Evolutionary conservation across 148 eudicot species (phyloP).

Genomic region (Drosera capensis): DNA sequence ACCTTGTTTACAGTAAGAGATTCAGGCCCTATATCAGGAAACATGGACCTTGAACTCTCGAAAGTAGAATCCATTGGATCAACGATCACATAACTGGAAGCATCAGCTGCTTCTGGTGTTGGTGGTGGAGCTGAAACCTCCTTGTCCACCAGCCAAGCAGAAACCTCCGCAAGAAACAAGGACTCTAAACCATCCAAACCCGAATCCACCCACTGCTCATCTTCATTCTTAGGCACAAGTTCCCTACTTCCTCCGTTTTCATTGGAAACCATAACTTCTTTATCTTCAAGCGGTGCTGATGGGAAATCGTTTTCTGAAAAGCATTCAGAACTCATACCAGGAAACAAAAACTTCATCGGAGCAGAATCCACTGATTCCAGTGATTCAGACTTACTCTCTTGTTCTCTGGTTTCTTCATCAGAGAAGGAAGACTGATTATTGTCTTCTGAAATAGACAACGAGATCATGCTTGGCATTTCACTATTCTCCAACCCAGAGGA

Average conservation of each 20-base stretch:
- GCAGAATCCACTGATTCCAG: slow-evolving; percentile 6
- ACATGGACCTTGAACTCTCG: slow-evolving; percentile 8
- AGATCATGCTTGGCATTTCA: no score
- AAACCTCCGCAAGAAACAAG: slow-evolving; percentile 15
- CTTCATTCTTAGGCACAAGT: slow-evolving; percentile 4
- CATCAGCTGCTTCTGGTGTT: slow-evolving; percentile 8
- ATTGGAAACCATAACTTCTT: background rate
- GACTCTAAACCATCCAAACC: slow-evolving; percentile 14
- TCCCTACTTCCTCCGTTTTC: slow-evolving; percentile 1
- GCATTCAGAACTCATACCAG: slow-evolving; percentile 12
- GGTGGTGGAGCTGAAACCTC: slow-evolving; percentile 14
- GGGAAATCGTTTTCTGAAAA: slow-evolving; percentile 11
- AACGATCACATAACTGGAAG: background rate
- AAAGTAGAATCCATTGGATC: slow-evolving; percentile 4
- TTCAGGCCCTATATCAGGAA: slow-evolving; percentile 6
- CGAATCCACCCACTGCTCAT: slow-evolving; percentile 9
- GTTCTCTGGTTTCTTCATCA: background rate
- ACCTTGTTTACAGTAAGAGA: slow-evolving; percentile 4
- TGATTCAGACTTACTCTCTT: background rate
- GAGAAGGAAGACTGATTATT: no score
- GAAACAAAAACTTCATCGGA: slow-evolving; percentile 9
- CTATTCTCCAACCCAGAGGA: no score
- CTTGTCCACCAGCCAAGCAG: slow-evolving; percentile 5
- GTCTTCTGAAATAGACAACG: no score
- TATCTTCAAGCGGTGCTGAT: slow-evolving; percentile 8